Conservation (phyloP, 305 asterid genomes). For the Fraxinus angustifolia region DNA sequence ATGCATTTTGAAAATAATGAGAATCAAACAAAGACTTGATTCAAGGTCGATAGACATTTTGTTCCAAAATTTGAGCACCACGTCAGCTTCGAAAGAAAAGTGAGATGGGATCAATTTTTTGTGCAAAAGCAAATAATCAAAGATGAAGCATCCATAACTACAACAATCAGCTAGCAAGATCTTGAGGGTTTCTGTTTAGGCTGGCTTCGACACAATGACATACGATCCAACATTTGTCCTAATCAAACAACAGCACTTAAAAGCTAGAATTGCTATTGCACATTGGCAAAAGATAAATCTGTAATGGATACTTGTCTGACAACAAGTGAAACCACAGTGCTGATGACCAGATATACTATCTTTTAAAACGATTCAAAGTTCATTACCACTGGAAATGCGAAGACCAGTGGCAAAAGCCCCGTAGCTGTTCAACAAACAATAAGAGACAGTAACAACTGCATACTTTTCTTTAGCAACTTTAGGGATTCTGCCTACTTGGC, state of each 20-base stretch:
- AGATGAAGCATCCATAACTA: background rate
- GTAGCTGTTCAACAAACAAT: background rate
- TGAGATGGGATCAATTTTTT: background rate
- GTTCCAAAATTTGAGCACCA: background rate
- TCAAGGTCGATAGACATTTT: background rate
- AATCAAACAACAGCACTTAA: slow-evolving; percentile 8
- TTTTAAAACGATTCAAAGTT: slow-evolving; percentile 10
- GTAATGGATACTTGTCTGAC: slow-evolving; percentile 7
- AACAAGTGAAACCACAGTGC: slow-evolving; percentile 11
- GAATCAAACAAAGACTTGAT: background rate
- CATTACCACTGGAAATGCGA: slow-evolving; percentile 12
- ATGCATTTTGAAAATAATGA: too few relatives aligned
- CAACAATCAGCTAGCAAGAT: background rate
- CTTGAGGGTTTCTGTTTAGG: slow-evolving; percentile 10
- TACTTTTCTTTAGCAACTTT: background rate
- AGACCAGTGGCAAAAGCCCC: slow-evolving; percentile 22
- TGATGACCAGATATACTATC: background rate
- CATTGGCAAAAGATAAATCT: slow-evolving; percentile 18
- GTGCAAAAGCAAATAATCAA: background rate
- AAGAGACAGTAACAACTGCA: background rate
- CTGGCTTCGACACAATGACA: slow-evolving; percentile 32
- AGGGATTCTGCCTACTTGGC: slow-evolving; percentile 28
- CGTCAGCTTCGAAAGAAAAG: background rate
- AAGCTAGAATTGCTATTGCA: background rate
- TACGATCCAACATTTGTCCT: slow-evolving; percentile 17